Conservation (phyloP, 1,139 yeast genomes). For the Scheffersomyces parashehatae region DNA sequence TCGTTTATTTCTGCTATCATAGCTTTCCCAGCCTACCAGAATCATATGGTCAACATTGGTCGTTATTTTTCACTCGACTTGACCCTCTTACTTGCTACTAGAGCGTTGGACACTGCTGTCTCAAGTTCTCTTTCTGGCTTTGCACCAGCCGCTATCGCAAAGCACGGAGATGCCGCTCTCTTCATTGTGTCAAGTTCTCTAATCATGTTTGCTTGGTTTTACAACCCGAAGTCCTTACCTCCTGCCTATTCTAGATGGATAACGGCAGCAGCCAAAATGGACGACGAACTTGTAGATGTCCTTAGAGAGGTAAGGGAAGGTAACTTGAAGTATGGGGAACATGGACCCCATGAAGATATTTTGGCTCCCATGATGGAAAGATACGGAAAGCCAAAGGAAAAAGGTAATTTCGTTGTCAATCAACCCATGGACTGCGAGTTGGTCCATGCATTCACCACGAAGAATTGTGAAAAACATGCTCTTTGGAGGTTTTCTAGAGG, state of each 20-base stretch:
- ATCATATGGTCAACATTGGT: conserved; percentile 29
- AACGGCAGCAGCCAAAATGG: conserved; percentile 45
- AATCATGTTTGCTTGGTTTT: conserved; percentile 42
- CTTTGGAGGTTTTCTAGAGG: conserved; percentile 39
- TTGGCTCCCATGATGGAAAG: conserved; percentile 26
- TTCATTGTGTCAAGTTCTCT: conserved; percentile 30
- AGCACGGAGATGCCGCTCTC: conserved; percentile 29
- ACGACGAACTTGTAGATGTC: conserved; percentile 26
- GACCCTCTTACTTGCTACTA: conserved; percentile 35
- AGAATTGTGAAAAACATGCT: conserved; percentile 40
- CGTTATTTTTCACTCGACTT: conserved; percentile 35
- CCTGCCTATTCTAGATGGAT: conserved; percentile 42
- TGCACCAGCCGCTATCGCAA: conserved; percentile 14
- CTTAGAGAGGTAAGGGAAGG: conserved; percentile 25
- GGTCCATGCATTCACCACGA: conserved; percentile 34
- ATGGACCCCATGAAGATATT: conserved; percentile 19
- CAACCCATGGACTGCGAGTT: conserved; percentile 32
- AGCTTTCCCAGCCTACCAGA: conserved; percentile 32
- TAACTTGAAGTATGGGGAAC: conserved; percentile 26
- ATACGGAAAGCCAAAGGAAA: conserved; percentile 25
- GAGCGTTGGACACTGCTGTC: conserved; percentile 37
- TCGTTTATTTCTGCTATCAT: conserved; percentile 28
- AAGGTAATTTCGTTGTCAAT: conserved; percentile 19
- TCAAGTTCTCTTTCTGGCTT: conserved; percentile 23
- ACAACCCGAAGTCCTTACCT: conserved; percentile 29